Evolutionary conservation across 768 basidiomycete genomes (phyloP), one percentile per base, ranked within the genome.

Genomic region (Naganishia onofrii): DNA sequence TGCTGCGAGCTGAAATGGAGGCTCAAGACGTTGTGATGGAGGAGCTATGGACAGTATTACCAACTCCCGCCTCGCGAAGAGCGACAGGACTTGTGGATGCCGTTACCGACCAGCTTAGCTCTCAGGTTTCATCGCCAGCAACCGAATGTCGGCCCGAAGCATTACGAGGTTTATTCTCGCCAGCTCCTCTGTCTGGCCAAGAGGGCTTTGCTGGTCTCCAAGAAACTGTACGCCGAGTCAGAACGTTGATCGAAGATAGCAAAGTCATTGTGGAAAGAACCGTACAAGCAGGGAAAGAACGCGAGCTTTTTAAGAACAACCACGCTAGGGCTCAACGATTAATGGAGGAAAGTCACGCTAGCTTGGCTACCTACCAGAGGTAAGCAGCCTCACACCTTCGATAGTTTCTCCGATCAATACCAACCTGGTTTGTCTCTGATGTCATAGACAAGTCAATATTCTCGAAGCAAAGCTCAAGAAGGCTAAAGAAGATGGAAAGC

Each of bases 241-340:
- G 90, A 75, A 88, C 90, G 2, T 84, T 96, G 68, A 84, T 96
- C 65, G 84, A 85, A 38, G 95, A 96, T 79, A 92, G 94, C 75
- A 86, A 88, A 29, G 85, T 89, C 23, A 81, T 97, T 70, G 91
- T 93, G 71, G 90, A 92, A 80, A 86, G 93, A 36, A 82, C 93
- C 46, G 83, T 92, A 63, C 87, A 91, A 29, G 90, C 92, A 74
- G 93, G 91, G 1, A 89, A 91, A 80, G 91, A 92, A 60, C 90
- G 94, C 70, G 93, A 95, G 73, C 77, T 94, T 73, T 85, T 95
- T 71, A 95, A 93, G 85, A 90, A 89, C 82, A 93, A 93, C 76
- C 92, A 92, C 23, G 92, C 92, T 76, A 85, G 92, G 58, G 93
- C 92, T 26, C 90, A 93, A 84, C 92, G 92, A 81, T 85, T 95